phyloP scores from a whole-genome alignment of 805 yeast genomes.

The Ogataea pignaliae region DNA sequence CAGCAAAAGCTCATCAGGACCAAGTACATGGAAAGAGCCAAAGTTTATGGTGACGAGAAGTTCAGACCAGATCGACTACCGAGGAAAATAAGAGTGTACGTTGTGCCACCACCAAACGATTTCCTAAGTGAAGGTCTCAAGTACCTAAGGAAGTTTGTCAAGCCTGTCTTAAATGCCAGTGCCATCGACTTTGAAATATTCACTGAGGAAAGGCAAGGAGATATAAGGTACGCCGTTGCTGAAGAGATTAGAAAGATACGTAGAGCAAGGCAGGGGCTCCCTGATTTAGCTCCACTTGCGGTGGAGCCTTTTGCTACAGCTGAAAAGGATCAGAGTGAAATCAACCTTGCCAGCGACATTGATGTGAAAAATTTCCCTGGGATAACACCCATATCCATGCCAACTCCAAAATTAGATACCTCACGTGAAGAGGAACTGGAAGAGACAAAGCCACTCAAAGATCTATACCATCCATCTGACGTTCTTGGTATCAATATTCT shows the following conservation, averaged over 20 bases:
- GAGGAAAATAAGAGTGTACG: slow-evolving; percentile 72
- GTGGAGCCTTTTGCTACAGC: slow-evolving; percentile 2
- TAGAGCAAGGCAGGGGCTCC: slow-evolving; percentile 34
- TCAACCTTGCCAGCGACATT: not conserved
- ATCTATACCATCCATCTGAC: slow-evolving; percentile 39
- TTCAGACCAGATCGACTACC: slow-evolving; percentile 50
- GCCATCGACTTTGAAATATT: slow-evolving; percentile 79
- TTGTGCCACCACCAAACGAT: slow-evolving; percentile 98
- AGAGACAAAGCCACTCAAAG: slow-evolving; percentile 28
- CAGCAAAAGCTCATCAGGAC: slow-evolving; percentile 64
- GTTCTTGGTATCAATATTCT: slow-evolving; percentile 53
- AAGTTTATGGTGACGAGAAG: slow-evolving; percentile 42
- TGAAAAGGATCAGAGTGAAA: slow-evolving; percentile 5
- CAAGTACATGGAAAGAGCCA: slow-evolving; percentile 60
- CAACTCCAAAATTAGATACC: slow-evolving; percentile 1
- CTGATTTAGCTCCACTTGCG: slow-evolving; percentile 18
- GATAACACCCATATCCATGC: slow-evolving; percentile 5
- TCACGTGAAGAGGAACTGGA: slow-evolving; percentile 19
- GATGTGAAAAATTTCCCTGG: slow-evolving; percentile 3
- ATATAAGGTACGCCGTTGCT: slow-evolving; percentile 77
- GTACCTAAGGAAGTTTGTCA: slow-evolving; percentile 72
- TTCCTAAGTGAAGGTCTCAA: slow-evolving; percentile 68
- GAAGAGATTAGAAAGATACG: slow-evolving; percentile 73
- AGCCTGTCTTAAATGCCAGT: slow-evolving; percentile 80
- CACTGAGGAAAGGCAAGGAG: slow-evolving; percentile 84